These are phyloP conservation scores for Paramecium caudatum DNA, from an alignment of 73 alveolate genomes.

Conservation along the genomic window DNA sequence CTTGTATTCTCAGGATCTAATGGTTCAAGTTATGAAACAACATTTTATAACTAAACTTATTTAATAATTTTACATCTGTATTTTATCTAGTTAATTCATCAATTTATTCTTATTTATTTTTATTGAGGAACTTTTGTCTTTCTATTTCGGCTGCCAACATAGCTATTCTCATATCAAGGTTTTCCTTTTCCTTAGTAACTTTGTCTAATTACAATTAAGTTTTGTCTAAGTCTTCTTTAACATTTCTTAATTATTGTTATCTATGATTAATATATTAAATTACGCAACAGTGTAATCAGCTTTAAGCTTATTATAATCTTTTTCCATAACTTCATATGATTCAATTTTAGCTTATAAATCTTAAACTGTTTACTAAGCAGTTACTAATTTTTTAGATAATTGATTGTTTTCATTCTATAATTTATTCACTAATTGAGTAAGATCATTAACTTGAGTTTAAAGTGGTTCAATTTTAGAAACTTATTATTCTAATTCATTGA, in stretches of 20 bases:
- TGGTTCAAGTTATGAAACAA: conserved; percentile 58
- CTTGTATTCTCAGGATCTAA: conserved; percentile 54
- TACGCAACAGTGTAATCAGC: background rate
- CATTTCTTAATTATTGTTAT: background rate
- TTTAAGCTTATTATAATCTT: conserved; percentile 2
- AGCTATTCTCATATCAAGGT: conserved; percentile 42
- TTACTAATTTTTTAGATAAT: conserved; percentile 27
- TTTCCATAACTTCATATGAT: conserved; percentile 37
- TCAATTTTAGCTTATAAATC: conserved; percentile 8
- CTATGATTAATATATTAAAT: background rate
- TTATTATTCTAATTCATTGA: conserved; percentile 28
- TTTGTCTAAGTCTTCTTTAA: conserved; percentile 40
- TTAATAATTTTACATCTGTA: background rate
- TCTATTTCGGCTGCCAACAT: conserved; percentile 54
- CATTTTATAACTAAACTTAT: background rate
- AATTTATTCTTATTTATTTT: conserved; percentile 30
- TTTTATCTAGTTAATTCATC: conserved; percentile 52
- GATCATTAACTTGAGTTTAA: conserved; percentile 2
- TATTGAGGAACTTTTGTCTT: conserved; percentile 15
- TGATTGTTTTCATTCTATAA: background rate
- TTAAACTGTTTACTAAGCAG: background rate
- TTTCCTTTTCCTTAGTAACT: background rate
- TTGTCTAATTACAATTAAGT: background rate
- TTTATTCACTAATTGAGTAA: background rate
- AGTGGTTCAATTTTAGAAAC: conserved; percentile 32